Evolutionary conservation across 345 rosid species (phyloP).

Genomic region (Salix exigua): DNA sequence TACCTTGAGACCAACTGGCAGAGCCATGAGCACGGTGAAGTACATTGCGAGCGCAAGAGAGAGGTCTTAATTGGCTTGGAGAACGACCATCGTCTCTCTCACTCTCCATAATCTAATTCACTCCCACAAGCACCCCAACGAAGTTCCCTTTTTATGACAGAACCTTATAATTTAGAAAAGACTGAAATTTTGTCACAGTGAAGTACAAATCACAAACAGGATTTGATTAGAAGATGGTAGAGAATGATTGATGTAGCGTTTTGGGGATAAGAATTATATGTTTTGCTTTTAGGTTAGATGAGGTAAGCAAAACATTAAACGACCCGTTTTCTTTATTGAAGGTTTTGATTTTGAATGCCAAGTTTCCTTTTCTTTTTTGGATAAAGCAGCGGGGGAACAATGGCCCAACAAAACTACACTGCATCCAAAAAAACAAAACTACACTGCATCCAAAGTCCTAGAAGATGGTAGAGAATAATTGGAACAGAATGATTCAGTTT

Average conservation of each 20-base stretch:
- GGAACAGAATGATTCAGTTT: too few species aligned
- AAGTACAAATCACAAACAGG: not conserved
- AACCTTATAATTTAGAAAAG: not conserved
- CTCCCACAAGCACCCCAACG: not conserved
- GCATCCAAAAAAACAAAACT: too few species aligned
- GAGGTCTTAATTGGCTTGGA: slow-evolving; percentile 71
- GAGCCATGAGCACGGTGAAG: slow-evolving; percentile 96
- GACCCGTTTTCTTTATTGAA: not conserved
- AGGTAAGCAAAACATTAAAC: not conserved
- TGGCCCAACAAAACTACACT: too few species aligned
- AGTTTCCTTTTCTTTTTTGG: not conserved
- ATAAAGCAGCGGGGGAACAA: too few species aligned
- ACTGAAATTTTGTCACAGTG: not conserved
- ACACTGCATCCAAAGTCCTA: too few species aligned
- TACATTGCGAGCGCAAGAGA: slow-evolving; percentile 64
- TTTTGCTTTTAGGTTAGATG: not conserved
- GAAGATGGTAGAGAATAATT: too few species aligned
- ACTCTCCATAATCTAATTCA: slow-evolving; percentile 39
- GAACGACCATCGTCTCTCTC: slow-evolving; percentile 66
- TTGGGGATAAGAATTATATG: not conserved
- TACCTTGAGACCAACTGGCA: slow-evolving; percentile 94
- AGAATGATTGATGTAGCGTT: not conserved
- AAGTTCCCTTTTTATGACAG: not conserved
- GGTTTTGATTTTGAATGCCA: not conserved
- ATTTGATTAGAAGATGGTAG: not conserved